phyloP scores from a whole-genome alignment of 192 early-diverging fungal genomes.

The Coemansia guatemalensis region DNA sequence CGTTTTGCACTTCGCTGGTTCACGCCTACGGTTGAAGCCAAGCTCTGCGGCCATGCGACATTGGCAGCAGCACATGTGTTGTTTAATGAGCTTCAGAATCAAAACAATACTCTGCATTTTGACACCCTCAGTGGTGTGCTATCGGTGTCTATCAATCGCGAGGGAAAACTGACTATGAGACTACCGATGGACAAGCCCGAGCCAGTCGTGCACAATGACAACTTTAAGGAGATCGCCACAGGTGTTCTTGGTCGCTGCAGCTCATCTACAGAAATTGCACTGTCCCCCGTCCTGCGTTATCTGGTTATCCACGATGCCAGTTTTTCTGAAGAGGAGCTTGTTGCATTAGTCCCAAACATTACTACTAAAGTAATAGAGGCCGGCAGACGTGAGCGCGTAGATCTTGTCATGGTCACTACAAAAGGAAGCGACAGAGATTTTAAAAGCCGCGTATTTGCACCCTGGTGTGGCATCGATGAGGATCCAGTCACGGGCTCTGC shows the following conservation, averaged over 20 bases:
- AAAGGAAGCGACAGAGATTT: constrained; percentile 18
- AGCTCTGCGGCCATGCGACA: constrained; percentile 54
- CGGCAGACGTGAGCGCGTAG: constrained; percentile 6
- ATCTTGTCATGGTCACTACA: constrained; percentile 7
- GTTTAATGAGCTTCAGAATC: constrained; percentile 29
- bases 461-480: constrained; percentile 41
- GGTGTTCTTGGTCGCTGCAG: constrained; percentile 11
- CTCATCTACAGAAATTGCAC: not conserved
- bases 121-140: constrained; percentile 41
- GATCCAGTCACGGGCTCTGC: constrained; percentile 50
- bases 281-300: constrained; percentile 25
- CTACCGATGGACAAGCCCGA: constrained; percentile 20
- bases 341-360: constrained; percentile 1
- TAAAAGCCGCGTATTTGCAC: constrained; percentile 36
- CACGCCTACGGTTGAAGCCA: constrained; percentile 43
- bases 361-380: constrained; percentile 10
- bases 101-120: constrained; percentile 16
- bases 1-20: constrained; percentile 48
- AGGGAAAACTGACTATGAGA: constrained; percentile 6
- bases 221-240: constrained; percentile 12
- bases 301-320: constrained; percentile 20
- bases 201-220: constrained; percentile 2
- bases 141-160: not conserved
- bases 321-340: not conserved
- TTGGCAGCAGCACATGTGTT: constrained; percentile 44